phyloP scores from a whole-genome alignment of 2,329 filamentous ascomycete species.

The Diplodia intermedia region DNA sequence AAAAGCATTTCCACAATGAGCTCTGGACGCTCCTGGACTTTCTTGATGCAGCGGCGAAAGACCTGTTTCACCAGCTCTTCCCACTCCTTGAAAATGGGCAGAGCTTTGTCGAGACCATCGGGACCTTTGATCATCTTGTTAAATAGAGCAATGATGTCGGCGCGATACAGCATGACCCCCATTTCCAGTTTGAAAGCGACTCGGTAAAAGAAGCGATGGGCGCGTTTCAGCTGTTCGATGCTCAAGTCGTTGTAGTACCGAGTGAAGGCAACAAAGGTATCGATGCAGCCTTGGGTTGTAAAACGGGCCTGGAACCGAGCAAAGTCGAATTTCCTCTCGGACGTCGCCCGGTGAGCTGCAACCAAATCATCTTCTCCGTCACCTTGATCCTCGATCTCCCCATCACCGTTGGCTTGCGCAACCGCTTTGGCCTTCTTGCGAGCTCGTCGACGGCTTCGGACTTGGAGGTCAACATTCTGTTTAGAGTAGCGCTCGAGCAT shows the following conservation, averaged over 20 bases:
- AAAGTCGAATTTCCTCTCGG: constrained; percentile 95
- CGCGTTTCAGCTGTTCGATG: constrained; percentile 82
- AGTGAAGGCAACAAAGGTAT: constrained; percentile 85
- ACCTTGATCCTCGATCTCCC: constrained; percentile 55
- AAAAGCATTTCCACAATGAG: constrained; percentile 92
- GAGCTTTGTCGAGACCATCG: constrained; percentile 71
- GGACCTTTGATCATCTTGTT: constrained; percentile 92
- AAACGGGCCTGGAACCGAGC: constrained; percentile 81
- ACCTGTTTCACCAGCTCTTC: constrained; percentile 87
- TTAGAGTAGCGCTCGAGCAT: constrained; percentile 94
- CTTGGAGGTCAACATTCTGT: constrained; percentile 91
- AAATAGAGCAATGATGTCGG: constrained; percentile 88
- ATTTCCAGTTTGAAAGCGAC: constrained; percentile 95
- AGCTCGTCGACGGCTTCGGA: constrained; percentile 78
- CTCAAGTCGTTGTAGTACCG: constrained; percentile 82
- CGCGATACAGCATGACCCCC: constrained; percentile 83
- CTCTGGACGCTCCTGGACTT: constrained; percentile 83
- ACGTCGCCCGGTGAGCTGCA: constrained; percentile 72
- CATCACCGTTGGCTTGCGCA: constrained; percentile 61
- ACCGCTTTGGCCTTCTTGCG: constrained; percentile 66
- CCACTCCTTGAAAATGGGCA: constrained; percentile 82
- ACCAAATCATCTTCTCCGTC: constrained; percentile 73
- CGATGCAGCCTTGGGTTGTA: constrained; percentile 80
- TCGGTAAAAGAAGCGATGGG: constrained; percentile 92
- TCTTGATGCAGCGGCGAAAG: constrained; percentile 80